phyloP scores from a whole-genome alignment of 495 filamentous ascomycete species.

The Choiromyces venosus region DNA sequence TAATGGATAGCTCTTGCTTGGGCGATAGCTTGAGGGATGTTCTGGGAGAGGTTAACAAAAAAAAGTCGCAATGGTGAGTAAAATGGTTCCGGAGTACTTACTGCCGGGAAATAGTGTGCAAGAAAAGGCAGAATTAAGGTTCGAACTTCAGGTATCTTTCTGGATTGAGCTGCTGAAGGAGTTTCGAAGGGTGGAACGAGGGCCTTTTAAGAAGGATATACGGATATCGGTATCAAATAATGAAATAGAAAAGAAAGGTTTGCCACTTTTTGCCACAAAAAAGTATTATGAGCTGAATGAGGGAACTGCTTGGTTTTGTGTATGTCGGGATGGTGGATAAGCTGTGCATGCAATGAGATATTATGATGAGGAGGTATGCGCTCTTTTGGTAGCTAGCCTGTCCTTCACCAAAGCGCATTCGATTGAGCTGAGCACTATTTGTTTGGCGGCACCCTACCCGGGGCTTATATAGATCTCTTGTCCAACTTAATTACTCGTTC shows the following conservation, averaged over 20 bases:
- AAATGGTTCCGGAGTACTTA: neutral
- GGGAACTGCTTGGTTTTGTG: slow-evolving; percentile 9
- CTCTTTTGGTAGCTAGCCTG: neutral
- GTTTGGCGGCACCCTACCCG: slow-evolving; percentile 30
- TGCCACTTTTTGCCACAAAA: slow-evolving; percentile 19
- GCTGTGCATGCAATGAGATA: slow-evolving; percentile 22
- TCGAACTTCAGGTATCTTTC: neutral
- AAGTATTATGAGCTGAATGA: slow-evolving; percentile 6
- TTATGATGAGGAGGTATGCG: slow-evolving; percentile 8
- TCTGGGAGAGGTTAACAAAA: neutral
- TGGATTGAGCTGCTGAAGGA: neutral
- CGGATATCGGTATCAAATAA: neutral
- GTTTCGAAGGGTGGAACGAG: neutral
- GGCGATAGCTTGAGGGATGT: neutral
- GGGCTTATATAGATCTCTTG: slow-evolving; percentile 38
- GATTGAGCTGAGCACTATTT: slow-evolving; percentile 16
- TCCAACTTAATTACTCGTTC: slow-evolving; percentile 19
- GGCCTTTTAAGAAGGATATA: neutral
- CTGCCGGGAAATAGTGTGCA: slow-evolving; percentile 1
- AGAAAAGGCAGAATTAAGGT: neutral
- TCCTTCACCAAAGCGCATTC: slow-evolving; percentile 11
- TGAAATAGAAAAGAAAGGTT: slow-evolving; percentile 5
- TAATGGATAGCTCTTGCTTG: neutral
- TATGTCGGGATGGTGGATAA: slow-evolving; percentile 7
- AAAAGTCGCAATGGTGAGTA: neutral